Base-by-base conservation (phyloP, 768 basidiomycete species). In the Hygrophoropsis aurantiaca region DNA sequence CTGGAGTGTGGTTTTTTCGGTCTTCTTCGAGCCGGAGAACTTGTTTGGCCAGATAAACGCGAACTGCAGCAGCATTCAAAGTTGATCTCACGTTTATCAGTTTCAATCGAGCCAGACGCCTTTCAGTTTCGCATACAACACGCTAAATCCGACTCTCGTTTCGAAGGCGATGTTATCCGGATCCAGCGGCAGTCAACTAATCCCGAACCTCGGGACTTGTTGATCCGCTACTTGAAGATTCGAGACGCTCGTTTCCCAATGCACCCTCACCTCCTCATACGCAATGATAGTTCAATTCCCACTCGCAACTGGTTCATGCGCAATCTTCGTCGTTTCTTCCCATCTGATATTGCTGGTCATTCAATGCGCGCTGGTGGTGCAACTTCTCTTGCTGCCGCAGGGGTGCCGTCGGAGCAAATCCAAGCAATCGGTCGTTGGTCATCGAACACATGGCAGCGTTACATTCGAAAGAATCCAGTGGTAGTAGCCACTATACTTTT, bases 291-390 rank as follows among this genome's bases (percentile, higher is more conserved):
- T 0, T 6, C 42, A 0, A 50, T 71, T 0, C 75, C 74, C 0
- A 69, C 61, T 0, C 54, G 64, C 0, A 21, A 42, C 0, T 77
- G 72, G 67, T 74, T 74, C 52, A 54, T 65, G 2, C 6, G 11
- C 0, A 56, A 64, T 2, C 47, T 77, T 0, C 56, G 47, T 2
- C 5, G 10, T 1, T 46, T 59, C 26, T 67, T 72, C 33, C 55
- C 58, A 0, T 24, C 46, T n/a, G 27, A 3, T 8, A 8, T 51
- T 11, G n/a, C 33, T 30, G 68, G 64, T 4, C 68, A 69, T 38
- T 66, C 63, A 2, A n/a, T 66, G 19, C 68, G 67, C 15, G 57
- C 73, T 7, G 73, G 75, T 0, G 72, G 74, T 5, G 72, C 74
- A 0, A 78, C 74, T 3, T 55, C 41, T 9, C 57, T 71, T 2